phyloP scores from a whole-genome alignment of 352 stramenopile genomes.

The Phytopythium chamaehyphon region DNA sequence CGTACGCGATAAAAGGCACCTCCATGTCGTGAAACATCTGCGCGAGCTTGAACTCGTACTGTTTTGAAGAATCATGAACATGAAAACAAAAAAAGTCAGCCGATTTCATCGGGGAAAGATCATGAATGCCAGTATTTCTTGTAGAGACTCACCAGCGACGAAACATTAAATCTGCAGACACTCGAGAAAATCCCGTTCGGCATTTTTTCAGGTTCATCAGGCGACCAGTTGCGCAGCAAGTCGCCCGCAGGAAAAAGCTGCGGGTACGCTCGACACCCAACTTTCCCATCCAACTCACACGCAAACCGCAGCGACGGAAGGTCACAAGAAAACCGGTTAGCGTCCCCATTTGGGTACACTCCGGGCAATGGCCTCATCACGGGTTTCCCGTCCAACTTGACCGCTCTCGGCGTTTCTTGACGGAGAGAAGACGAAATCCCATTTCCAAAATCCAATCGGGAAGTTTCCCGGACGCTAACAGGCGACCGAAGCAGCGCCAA shows the following conservation, averaged over 20 bases:
- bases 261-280: conserved; percentile 55
- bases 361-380: conserved; percentile 23
- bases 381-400: conserved; percentile 30
- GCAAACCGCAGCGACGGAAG: conserved; percentile 53
- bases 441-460: no score
- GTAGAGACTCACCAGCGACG: conserved; percentile 40
- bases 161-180: conserved; percentile 66
- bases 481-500: background rate
- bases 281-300: conserved; percentile 33
- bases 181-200: conserved; percentile 47
- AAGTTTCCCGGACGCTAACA: background rate
- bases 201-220: conserved; percentile 32
- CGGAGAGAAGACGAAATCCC: background rate
- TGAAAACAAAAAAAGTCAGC: background rate
- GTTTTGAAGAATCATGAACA: no score
- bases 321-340: conserved; percentile 46
- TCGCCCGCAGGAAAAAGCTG: conserved; percentile 65
- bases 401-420: background rate
- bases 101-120: background rate
- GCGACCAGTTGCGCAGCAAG: conserved; percentile 80
- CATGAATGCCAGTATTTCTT: no score
- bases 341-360: conserved; percentile 40
- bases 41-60: conserved; percentile 78
- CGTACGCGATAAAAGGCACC: conserved; percentile 92
- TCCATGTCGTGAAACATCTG: conserved; percentile 91